Conservation (phyloP, 1,139 yeast species). For the Yamadazyma diddensiae region DNA sequence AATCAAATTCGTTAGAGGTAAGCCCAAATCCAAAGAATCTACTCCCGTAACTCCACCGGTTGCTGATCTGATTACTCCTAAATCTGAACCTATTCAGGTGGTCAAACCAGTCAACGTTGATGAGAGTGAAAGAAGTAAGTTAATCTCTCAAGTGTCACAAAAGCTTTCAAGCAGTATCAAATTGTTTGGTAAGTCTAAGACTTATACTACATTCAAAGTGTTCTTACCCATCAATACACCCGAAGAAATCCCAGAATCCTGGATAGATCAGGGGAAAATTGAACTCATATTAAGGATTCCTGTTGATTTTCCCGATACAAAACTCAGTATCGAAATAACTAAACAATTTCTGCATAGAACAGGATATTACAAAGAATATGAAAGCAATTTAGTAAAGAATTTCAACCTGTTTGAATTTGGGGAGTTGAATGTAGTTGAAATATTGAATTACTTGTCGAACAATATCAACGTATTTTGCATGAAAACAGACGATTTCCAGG, state of each 20-base stretch:
- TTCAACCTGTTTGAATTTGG: slow-evolving; percentile 17
- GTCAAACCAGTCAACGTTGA: slow-evolving; percentile 6
- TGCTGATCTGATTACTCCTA: slow-evolving; percentile 5
- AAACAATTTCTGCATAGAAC: slow-evolving; percentile 23
- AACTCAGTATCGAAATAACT: slow-evolving; percentile 19
- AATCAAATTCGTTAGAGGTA: slow-evolving; percentile 25
- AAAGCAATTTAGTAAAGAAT: slow-evolving; percentile 23
- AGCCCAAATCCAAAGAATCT: slow-evolving; percentile 7
- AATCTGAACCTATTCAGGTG: slow-evolving; percentile 2
- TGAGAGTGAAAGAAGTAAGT: slow-evolving; percentile 16
- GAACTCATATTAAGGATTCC: slow-evolving; percentile 24
- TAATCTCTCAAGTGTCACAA: slow-evolving; percentile 21
- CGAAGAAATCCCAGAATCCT: slow-evolving; percentile 18
- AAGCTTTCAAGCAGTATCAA: slow-evolving; percentile 23
- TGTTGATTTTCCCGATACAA: slow-evolving; percentile 18
- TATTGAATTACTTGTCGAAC: slow-evolving; percentile 29
- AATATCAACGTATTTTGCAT: slow-evolving; percentile 25
- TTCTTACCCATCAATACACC: slow-evolving; percentile 17
- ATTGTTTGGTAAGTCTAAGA: slow-evolving; percentile 25
- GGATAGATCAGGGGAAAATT: slow-evolving; percentile 18
- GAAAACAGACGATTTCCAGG: slow-evolving; percentile 14
- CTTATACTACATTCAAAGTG: slow-evolving; percentile 22
- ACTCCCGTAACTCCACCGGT: slow-evolving; percentile 2
- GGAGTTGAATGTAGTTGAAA: slow-evolving; percentile 19
- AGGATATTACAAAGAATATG: slow-evolving; percentile 20